phyloP scores from a whole-genome alignment of 2,329 filamentous ascomycete species.

The Hymenoscyphus repandus region DNA sequence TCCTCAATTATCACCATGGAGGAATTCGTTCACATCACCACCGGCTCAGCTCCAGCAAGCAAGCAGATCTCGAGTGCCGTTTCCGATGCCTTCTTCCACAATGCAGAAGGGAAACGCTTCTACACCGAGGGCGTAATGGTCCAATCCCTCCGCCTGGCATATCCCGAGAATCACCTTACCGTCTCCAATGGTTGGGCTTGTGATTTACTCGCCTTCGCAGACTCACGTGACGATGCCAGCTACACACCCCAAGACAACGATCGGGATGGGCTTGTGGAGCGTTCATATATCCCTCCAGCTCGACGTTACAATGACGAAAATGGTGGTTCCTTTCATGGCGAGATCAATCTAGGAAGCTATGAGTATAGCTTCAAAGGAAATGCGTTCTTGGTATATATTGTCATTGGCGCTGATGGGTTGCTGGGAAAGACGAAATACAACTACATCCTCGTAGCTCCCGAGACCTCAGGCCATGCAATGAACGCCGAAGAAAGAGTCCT shows the following conservation, averaged over 20 bases:
- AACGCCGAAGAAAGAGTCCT: conserved; percentile 9
- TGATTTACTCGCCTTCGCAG: conserved; percentile 21
- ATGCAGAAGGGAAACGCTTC: conserved; percentile 16
- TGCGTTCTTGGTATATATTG: conserved; percentile 22
- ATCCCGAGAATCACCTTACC: conserved; percentile 24
- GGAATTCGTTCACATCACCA: conserved; percentile 21
- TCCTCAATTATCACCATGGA: conserved; percentile 15
- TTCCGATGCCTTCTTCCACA: conserved; percentile 19
- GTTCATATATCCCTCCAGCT: conserved; percentile 21
- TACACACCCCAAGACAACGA: conserved; percentile 11
- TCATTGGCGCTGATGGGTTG: conserved; percentile 17
- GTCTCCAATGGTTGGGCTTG: conserved; percentile 4
- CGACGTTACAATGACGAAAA: conserved; percentile 24
- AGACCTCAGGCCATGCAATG: conserved; percentile 6
- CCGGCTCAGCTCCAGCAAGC: conserved; percentile 1
- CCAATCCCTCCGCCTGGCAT: conserved; percentile 15
- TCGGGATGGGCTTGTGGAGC: conserved; percentile 12
- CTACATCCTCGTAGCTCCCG: conserved; percentile 19
- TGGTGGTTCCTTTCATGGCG: conserved; percentile 18
- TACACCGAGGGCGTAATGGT: conserved; percentile 22
- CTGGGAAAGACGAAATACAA: conserved; percentile 9
- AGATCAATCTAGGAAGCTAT: conserved; percentile 19
- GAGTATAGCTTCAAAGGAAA: conserved; percentile 22
- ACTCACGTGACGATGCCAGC: conserved; percentile 15
- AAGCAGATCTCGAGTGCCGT: not conserved